Conservation (phyloP, 768 basidiomycete species). For the Filobasidium wieringae region DNA sequence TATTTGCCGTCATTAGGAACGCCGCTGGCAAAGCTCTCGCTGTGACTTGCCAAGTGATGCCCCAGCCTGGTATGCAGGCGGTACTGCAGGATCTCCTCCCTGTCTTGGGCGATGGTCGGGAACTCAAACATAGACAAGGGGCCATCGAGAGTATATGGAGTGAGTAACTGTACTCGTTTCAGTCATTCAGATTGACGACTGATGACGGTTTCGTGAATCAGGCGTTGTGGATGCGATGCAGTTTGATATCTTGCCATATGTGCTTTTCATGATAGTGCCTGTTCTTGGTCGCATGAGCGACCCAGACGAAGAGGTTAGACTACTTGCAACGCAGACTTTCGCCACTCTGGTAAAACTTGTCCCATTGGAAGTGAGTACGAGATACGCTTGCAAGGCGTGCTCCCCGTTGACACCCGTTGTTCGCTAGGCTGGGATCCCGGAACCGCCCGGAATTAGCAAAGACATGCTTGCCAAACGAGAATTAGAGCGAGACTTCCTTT, state of each 20-base stretch:
- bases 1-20: constrained; percentile 80
- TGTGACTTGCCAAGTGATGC: constrained; percentile 75
- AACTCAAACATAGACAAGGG: constrained; percentile 70
- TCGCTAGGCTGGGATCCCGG: constrained; percentile 79
- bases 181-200: background rate
- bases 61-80: constrained; percentile 69
- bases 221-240: constrained; percentile 86
- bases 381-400: background rate
- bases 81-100: constrained; percentile 80
- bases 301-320: constrained; percentile 74
- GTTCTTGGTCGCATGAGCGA: constrained; percentile 97
- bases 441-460: constrained; percentile 80
- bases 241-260: constrained; percentile 87
- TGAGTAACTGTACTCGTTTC: constrained; percentile 42
- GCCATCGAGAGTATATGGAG: constrained; percentile 82
- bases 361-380: constrained; percentile 68
- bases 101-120: constrained; percentile 63
- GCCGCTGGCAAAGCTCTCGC: constrained; percentile 77
- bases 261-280: constrained; percentile 92
- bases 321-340: constrained; percentile 92
- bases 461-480: constrained; percentile 77
- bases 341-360: constrained; percentile 97
- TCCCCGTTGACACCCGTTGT: background rate
- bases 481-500: constrained; percentile 77
- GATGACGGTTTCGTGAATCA: constrained; percentile 32